phyloP scores from a whole-genome alignment of 495 filamentous ascomycete species.

The Hypoxylon subgilvum region DNA sequence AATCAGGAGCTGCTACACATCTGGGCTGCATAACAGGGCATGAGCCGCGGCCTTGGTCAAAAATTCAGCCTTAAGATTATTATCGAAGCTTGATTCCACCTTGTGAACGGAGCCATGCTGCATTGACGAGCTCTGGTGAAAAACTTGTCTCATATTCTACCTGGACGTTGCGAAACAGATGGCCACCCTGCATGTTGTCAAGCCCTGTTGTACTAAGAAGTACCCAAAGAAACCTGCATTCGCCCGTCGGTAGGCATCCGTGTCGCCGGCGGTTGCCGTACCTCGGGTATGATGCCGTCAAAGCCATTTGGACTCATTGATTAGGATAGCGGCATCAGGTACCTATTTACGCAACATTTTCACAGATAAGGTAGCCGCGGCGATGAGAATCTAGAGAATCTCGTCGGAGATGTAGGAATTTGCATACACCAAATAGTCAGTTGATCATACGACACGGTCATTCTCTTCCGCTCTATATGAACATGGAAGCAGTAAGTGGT shows the following conservation, averaged over 20 bases:
- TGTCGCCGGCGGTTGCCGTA: background rate
- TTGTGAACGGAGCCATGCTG: background rate
- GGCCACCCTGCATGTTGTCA: too few relatives aligned
- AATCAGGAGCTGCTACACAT: constrained; percentile 18
- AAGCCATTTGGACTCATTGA: background rate
- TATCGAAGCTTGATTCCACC: background rate
- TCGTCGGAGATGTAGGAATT: too few relatives aligned
- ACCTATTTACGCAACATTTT: too few relatives aligned
- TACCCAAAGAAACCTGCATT: constrained; percentile 2
- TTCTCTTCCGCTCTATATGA: background rate
- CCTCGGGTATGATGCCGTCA: background rate
- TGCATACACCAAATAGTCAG: background rate
- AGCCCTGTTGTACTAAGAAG: too few relatives aligned
- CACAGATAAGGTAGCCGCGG: too few relatives aligned
- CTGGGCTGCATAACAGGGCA: constrained; percentile 17
- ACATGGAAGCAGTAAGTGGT: too few relatives aligned
- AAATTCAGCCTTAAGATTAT: constrained; percentile 22
- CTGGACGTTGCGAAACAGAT: too few relatives aligned
- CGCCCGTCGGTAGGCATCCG: constrained; percentile 1
- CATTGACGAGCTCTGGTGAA: background rate
- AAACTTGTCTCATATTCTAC: too few relatives aligned
- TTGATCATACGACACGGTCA: constrained; percentile 3
- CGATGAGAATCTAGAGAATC: too few relatives aligned
- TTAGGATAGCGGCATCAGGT: background rate
- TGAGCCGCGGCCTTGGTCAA: constrained; percentile 1